phyloP scores from a whole-genome alignment of 164 flowering plant genomes.

The Vitis rotundifolia region DNA sequence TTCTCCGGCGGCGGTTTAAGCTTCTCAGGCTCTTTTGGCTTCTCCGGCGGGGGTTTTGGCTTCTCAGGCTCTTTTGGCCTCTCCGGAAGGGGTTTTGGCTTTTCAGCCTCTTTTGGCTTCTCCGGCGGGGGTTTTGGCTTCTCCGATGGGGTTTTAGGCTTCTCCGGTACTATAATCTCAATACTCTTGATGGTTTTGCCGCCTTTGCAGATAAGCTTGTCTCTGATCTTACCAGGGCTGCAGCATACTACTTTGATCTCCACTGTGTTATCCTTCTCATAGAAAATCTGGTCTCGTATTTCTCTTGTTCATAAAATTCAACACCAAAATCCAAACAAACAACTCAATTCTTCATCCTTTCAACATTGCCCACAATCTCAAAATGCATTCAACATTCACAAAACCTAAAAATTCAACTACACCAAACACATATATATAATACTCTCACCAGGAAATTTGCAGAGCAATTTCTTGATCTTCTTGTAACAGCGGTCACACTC shows the following conservation, averaged over 20 bases:
- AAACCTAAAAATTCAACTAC: not conserved
- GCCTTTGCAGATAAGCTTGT: slow-evolving; percentile 53
- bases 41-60: not conserved
- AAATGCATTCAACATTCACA: not conserved
- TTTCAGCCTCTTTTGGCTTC: slow-evolving; percentile 16
- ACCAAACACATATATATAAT: not conserved
- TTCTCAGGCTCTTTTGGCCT: slow-evolving; percentile 9
- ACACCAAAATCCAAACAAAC: not conserved
- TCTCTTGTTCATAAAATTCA: slow-evolving; percentile 39
- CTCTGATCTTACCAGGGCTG: slow-evolving; percentile 50
- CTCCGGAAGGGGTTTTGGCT: slow-evolving; percentile 11
- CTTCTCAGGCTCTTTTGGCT: too few species aligned
- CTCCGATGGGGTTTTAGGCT: slow-evolving; percentile 16
- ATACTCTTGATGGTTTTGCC: slow-evolving; percentile 47
- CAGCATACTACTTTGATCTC: slow-evolving; percentile 54
- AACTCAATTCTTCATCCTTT: not conserved
- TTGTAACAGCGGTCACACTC: slow-evolving; percentile 46
- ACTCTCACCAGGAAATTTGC: slow-evolving; percentile 49
- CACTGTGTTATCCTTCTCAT: slow-evolving; percentile 53
- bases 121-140: slow-evolving; percentile 10
- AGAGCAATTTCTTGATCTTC: slow-evolving; percentile 51
- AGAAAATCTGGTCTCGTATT: slow-evolving; percentile 58
- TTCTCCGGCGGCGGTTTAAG: not conserved
- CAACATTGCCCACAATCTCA: not conserved
- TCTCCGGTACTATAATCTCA: slow-evolving; percentile 34